A percentile compares a stretch with the other conserved stretches of the same genome.
Conservation (phyloP, 2,329 filamentous ascomycete species). For the Pestalotiopsis fici region DNA sequence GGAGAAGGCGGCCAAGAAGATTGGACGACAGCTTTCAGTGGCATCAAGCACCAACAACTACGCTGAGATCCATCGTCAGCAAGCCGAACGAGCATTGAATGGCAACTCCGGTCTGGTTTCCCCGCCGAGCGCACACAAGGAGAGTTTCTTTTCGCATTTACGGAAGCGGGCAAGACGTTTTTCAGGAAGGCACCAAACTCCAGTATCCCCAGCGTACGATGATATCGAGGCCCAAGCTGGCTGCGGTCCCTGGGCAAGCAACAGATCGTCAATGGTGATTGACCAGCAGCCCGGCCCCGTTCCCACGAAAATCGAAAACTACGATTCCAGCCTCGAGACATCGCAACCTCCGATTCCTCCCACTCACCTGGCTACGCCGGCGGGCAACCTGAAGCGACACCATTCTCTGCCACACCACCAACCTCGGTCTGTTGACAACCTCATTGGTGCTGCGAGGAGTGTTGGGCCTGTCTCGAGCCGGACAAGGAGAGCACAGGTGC, state of each 20-base stretch:
- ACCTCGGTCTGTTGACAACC: conserved; percentile 65
- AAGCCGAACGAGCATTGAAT: conserved; percentile 88
- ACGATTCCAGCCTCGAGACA: conserved; percentile 59
- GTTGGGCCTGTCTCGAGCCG: conserved; percentile 72
- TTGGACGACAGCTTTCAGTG: conserved; percentile 90
- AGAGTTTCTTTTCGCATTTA: conserved; percentile 97
- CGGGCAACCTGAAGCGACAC: conserved; percentile 61
- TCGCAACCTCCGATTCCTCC: conserved; percentile 51
- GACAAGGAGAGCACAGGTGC: conserved; percentile 76
- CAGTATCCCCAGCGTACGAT: conserved; percentile 76
- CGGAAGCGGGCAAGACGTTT: conserved; percentile 90
- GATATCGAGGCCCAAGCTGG: conserved; percentile 93
- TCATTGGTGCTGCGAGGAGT: conserved; percentile 54
- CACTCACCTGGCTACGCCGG: conserved; percentile 50
- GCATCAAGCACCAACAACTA: conserved; percentile 94
- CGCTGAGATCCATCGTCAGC: conserved; percentile 83
- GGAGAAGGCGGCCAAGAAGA: conserved; percentile 80
- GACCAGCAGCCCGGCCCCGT: conserved; percentile 55
- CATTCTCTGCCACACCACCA: conserved; percentile 66
- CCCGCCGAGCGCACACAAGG: conserved; percentile 78
- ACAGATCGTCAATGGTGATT: conserved; percentile 80
- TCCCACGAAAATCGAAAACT: conserved; percentile 53
- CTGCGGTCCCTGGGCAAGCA: conserved; percentile 85
- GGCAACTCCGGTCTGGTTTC: conserved; percentile 76
- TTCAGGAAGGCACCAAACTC: conserved; percentile 85